These are phyloP conservation scores for Tubosaeta sp. DNA, from an alignment of 768 basidiomycete genomes.

Conservation along the genomic window DNA sequence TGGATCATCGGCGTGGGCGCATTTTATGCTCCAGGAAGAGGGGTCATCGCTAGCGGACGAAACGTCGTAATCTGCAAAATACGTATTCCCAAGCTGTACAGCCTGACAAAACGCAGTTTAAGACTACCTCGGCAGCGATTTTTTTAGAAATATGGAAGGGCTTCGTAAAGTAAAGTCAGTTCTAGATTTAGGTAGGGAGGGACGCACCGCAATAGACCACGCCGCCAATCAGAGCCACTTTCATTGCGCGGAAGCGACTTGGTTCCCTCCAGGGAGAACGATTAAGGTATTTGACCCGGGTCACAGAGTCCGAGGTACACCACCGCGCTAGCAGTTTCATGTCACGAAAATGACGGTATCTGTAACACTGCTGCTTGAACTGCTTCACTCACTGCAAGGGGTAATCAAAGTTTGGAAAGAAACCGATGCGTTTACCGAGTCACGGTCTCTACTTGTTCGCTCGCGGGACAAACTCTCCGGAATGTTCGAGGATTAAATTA, in stretches of 20 bases:
- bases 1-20: constrained; percentile 10
- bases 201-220: neutral
- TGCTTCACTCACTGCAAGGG: constrained; percentile 5
- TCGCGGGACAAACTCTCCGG: constrained; percentile 18
- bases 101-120: constrained; percentile 22
- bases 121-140: constrained; percentile 25
- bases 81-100: constrained; percentile 34
- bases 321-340: neutral
- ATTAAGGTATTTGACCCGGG: constrained; percentile 1
- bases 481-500: constrained; percentile 7
- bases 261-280: constrained; percentile 13
- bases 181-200: constrained; percentile 26
- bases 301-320: neutral
- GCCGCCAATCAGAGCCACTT: constrained; percentile 17
- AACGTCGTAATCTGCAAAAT: constrained; percentile 29
- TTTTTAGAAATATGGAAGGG: constrained; percentile 24
- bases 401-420: constrained; percentile 20
- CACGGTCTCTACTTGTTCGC: constrained; percentile 11
- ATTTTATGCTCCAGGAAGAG: constrained; percentile 28
- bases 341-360: constrained; percentile 8
- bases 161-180: constrained; percentile 23
- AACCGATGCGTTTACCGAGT: constrained; percentile 13
- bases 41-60: constrained; percentile 22
- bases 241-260: constrained; percentile 15
- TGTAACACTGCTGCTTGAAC: constrained; percentile 5